These are phyloP conservation scores for Nicotiana rustica DNA, from an alignment of 305 asterid species.

Conservation along the genomic window DNA sequence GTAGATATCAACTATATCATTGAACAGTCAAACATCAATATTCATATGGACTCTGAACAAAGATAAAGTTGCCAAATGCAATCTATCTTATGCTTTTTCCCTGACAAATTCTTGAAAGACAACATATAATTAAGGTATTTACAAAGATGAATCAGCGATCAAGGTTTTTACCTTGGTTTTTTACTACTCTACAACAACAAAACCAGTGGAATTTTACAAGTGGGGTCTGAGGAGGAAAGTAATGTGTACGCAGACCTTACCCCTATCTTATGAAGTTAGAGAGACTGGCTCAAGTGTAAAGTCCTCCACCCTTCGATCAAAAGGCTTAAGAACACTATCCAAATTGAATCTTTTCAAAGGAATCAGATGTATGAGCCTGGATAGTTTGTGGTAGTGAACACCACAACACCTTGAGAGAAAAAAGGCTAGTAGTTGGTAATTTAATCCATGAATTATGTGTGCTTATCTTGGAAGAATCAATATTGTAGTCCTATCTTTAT, in stretches of 20 bases:
- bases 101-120: not conserved
- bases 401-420: not conserved
- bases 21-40: not conserved
- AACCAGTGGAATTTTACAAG: no score
- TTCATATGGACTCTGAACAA: not conserved
- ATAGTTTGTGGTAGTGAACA: not conserved
- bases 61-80: not conserved
- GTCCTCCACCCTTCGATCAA: not conserved
- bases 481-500: not conserved
- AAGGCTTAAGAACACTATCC: not conserved
- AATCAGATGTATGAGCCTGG: slow-evolving; percentile 25
- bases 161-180: not conserved
- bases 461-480: not conserved
- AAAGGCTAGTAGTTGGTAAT: not conserved
- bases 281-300: not conserved
- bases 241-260: no score
- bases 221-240: no score
- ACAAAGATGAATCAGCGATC: not conserved
- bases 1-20: not conserved
- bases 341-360: slow-evolving; percentile 31
- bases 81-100: not conserved
- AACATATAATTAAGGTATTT: not conserved
- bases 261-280: no score
- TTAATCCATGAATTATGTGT: not conserved
- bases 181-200: not conserved